Percentiles rank a stretch among this genome's conserved stretches.
phyloP scores from a whole-genome alignment of 345 rosid species.

The Citrus hindsii region DNA sequence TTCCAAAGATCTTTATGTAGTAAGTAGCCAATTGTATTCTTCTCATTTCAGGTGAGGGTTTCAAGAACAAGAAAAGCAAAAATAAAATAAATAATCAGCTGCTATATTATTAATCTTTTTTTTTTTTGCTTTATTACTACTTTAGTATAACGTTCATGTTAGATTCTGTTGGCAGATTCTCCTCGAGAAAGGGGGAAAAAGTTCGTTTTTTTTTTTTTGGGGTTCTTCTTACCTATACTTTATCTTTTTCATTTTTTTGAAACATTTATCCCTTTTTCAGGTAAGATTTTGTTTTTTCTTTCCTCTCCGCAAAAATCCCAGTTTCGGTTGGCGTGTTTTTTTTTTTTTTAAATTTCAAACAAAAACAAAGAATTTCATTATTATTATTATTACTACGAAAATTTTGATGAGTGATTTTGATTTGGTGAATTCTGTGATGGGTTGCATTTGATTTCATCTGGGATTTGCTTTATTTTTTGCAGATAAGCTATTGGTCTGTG shows the following conservation, averaged over 20 bases:
- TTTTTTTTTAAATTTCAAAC: background rate
- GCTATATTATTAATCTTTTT: no score
- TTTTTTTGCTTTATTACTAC: background rate
- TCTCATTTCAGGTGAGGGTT: background rate
- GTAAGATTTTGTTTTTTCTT: background rate
- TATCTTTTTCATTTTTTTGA: background rate
- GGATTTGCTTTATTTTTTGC: slow-evolving; percentile 18
- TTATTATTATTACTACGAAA: background rate
- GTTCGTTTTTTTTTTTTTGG: no score
- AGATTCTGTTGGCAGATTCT: slow-evolving; percentile 32
- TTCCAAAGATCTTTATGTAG: background rate
- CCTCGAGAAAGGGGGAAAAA: background rate
- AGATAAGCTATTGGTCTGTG: slow-evolving; percentile 7
- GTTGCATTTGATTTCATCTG: slow-evolving; percentile 23
- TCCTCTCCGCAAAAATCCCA: background rate
- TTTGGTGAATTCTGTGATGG: background rate
- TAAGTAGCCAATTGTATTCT: background rate
- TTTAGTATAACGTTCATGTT: slow-evolving; percentile 11
- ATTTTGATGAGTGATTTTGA: background rate
- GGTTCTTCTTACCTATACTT: background rate
- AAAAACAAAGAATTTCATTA: background rate
- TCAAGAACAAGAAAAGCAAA: background rate
- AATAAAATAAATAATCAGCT: no score
- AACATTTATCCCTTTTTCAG: background rate
- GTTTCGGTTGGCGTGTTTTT: background rate